Evolutionary conservation across 805 yeast genomes (phyloP), one percentile per base, ranked within the genome.

Genomic region (Candida taoyuanica): DNA sequence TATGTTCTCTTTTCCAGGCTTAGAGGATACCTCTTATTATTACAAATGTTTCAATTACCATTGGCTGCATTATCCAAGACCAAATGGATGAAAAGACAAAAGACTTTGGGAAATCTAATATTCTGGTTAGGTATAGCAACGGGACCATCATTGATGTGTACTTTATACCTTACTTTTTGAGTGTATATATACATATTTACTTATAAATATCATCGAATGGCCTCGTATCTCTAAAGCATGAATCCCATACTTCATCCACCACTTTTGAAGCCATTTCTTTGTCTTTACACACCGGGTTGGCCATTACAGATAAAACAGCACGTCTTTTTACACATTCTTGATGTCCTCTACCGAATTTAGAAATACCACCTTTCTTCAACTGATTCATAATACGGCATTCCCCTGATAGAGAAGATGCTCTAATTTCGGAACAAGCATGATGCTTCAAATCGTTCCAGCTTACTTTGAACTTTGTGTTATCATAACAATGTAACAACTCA

Each of bases 381-480:
- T 93, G 96, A 51, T 84, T 85, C 76, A 81, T 74, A 51, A 91
- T 78, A 20, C 98, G 74, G 63, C 98, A 93, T 57, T 93, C 98
- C 6, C 98, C 98, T 56, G 95, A 83, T 17, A 93, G 68, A 49
- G 87, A 81, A 9, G 94, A 81, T 0, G 98, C 98, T 43, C 98
- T 71, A 36, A 93, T 86, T 60, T 93, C 98, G 1, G 97, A 81
- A 60, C 98, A 93, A 1, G 98, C 98, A 58, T 91, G 98, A 56
- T 93, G 98, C 53, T 78, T 76, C 55, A 93, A 65, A 60, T 91
- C 77, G 39, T 71, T 55, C 83, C 96, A 84, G 60, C 93, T 86
- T 3, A 93, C 88, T 38, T 86, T 68, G 68, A 93, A 93, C 59
- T 87, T 82, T 47, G 85, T 67, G 55, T 88, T 81, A 62, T 93